These are phyloP conservation scores for Agaricus sinodeliciosus DNA, from an alignment of 768 basidiomycete genomes.

Conservation along the genomic window DNA sequence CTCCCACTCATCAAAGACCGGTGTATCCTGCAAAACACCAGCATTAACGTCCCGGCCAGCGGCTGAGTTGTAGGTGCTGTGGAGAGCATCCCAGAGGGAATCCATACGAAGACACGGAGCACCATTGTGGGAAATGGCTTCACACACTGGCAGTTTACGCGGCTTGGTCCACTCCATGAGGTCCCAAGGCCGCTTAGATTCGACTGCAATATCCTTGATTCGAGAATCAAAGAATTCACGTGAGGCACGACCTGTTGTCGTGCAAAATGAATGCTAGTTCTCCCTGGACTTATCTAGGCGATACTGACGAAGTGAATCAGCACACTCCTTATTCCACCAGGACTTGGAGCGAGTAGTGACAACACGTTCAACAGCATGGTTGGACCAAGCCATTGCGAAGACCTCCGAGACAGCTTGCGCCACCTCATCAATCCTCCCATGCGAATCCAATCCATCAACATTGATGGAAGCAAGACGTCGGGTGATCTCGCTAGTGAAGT, in stretches of 20 bases:
- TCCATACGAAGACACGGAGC: neutral
- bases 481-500: neutral
- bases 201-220: constrained; percentile 9
- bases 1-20: neutral
- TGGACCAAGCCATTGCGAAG: neutral
- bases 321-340: neutral
- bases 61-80: constrained; percentile 6
- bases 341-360: neutral
- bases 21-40: neutral
- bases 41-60: no score
- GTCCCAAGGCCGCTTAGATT: constrained; percentile 15
- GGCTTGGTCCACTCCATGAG: constrained; percentile 17
- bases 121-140: constrained; percentile 8
- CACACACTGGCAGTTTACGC: no score
- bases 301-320: neutral
- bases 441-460: neutral
- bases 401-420: neutral
- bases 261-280: neutral
- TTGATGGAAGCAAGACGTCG: neutral
- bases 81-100: constrained; percentile 8
- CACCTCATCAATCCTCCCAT: no score
- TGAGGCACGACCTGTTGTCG: constrained; percentile 4
- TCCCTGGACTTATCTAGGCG: neutral
- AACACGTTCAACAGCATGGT: neutral
- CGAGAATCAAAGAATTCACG: constrained; percentile 13